These are phyloP conservation scores for Debaryomycetaceae sp. DNA, from an alignment of 1,139 yeast genomes.

Conservation along the genomic window DNA sequence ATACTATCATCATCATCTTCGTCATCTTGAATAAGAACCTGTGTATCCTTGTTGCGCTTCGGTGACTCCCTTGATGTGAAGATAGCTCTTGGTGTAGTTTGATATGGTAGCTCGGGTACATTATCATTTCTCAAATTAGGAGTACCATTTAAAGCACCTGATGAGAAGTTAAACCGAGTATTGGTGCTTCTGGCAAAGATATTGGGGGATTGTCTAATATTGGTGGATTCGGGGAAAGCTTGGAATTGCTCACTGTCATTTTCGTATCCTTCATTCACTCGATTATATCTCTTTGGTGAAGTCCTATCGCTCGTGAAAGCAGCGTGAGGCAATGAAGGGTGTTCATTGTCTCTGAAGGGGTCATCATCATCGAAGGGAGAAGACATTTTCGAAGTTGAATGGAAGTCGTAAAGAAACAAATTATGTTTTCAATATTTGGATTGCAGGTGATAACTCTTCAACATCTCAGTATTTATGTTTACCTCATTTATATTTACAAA, in stretches of 20 bases:
- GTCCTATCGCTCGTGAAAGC: constrained; percentile 40
- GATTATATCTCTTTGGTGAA: constrained; percentile 37
- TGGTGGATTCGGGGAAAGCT: constrained; percentile 27
- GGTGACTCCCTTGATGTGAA: constrained; percentile 68
- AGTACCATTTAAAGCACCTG: constrained; percentile 18
- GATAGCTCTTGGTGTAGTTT: constrained; percentile 47
- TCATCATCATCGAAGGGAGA: constrained; percentile 36
- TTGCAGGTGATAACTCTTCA: background rate
- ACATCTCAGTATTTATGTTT: background rate
- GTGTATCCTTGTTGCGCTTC: constrained; percentile 48
- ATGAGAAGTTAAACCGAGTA: constrained; percentile 12
- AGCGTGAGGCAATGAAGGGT: constrained; percentile 35
- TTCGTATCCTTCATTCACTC: constrained; percentile 20
- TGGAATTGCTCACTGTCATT: constrained; percentile 19
- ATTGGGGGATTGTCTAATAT: constrained; percentile 39
- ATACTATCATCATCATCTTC: constrained; percentile 31
- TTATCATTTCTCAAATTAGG: constrained; percentile 21
- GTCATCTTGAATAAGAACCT: constrained; percentile 40
- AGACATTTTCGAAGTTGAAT: constrained; percentile 13
- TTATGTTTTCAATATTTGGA: background rate
- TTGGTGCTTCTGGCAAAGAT: constrained; percentile 52
- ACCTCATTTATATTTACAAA: constrained; percentile 10
- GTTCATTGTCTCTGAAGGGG: constrained; percentile 28
- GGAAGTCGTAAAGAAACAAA: background rate
- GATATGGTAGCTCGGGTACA: background rate